Evolutionary conservation across 1,284 basidiomycete genomes (phyloP), one percentile per base, ranked within the genome.

Genomic region (Trichosporon ovoides): DNA sequence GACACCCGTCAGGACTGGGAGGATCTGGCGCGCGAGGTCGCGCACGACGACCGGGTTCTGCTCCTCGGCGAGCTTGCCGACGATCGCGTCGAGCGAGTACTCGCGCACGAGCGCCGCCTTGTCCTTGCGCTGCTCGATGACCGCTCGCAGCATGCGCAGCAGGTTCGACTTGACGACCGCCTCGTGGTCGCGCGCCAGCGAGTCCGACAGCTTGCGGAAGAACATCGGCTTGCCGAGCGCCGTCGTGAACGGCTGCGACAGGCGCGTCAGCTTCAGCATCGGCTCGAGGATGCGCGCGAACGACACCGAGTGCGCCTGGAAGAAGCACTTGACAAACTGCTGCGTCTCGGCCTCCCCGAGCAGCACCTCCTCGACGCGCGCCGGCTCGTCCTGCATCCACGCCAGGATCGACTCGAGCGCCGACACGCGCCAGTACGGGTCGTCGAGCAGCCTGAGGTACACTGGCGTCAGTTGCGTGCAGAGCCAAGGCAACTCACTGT

Each of bases 281-380:
- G 92, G 91, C 62, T 98, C 95, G 7, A 98, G 83, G 19, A 98
- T 81, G 67, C 91, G 92, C 76, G 98, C 95, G 73, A 98, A 98
- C 1, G 91, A 93, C 63, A 89, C 89, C 18, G 89, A 86, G 72
- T 94, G 92, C 20, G 91, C 86, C 4, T 85, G 83, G 49, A 90
- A 86, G 74, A 98, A 98, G 72, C 90, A 89, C 61, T 83, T 83
- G 33, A 94, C 81, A 12, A 98, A 79, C 0, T 83, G 80, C 7
- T 91, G 87, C 16, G 91, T 78, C 0, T 90, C 81, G 3, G 81
- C 77, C 1, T 83, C 78, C 68, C 89, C 87, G 46, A 88, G 78
- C 0, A 98, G 81, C 35, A 87, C 85, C 69, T 94, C 91, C 73
- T 98, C 95, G 5, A 98, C 89, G 53, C 91, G 83, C 2, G 91